Evolutionary conservation across 306 rosid species (phyloP), one percentile per base, ranked within the genome.

Genomic region (Psophocarpus tetragonolobus): DNA sequence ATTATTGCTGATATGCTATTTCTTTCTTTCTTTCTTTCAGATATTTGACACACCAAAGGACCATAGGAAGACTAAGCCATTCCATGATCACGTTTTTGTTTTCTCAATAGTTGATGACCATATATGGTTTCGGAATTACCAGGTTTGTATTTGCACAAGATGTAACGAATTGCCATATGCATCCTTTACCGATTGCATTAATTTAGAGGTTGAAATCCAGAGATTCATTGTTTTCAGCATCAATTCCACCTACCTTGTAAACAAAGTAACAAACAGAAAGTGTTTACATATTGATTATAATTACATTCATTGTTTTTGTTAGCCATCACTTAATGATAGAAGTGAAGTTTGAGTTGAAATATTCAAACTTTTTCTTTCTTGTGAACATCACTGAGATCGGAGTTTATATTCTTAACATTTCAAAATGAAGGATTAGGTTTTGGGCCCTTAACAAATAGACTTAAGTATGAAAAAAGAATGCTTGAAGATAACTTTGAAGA

Each of bases 91-190:
- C 41, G 95, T 94, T 17, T 94, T 94, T 86, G 97, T 92, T 76
- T 94, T 94, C 90, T 94, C 98, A 57, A 88, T 94, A 20, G 92
- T 89, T 73, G 98, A 94, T 64, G 98, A 89, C 80, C 96, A 92
- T 71, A 92, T 94, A 73, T 94, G 98, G 98, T 94, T 94, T 88
- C 90, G 93, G 38, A 94, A 92, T 74, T 94, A 94, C 82, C 98
- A 94, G 98, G 98, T 92, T 53, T 76, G 7, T 44, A 47, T 21
- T 79, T 73, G 38, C 68, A 35, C 38, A 73, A 44, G 66, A 54
- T 80, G 14, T 57, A 54, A 68, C 56, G 71, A 78, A 60, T 30
- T 14, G 18, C 0, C 18, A 45, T 13, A 45, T 15, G 51, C 51
- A 14, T 14, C 18, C 1, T 45, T 45, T 45, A 14, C 51, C 51